A percentile compares a stretch with the other conserved stretches of the same genome.
These are phyloP conservation scores for Pinus albicaulis DNA, from an alignment of 75 land plant genomes.

Conservation along the genomic window DNA sequence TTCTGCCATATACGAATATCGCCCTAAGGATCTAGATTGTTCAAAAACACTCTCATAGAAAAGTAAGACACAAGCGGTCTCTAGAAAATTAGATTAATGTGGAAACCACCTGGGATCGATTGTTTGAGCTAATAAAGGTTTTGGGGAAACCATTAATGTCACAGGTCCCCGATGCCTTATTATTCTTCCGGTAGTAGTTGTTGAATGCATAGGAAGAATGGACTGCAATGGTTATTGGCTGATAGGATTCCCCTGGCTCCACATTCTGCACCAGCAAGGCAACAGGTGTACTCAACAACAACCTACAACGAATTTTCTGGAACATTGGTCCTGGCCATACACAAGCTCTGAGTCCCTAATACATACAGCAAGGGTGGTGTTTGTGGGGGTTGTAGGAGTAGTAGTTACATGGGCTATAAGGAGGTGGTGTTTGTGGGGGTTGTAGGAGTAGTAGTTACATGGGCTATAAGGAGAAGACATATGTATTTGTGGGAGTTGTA, in stretches of 20 bases:
- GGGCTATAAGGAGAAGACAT: background rate
- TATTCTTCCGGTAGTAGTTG: conserved; percentile 34
- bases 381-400: background rate
- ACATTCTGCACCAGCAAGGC: conserved; percentile 33
- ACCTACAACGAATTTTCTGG: conserved; percentile 8
- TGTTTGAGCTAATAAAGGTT: no score
- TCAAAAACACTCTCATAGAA: no score
- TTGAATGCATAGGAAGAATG: conserved; percentile 48
- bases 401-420: background rate
- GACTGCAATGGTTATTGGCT: conserved; percentile 19
- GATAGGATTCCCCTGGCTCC: conserved; percentile 15
- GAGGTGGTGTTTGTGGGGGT: background rate
- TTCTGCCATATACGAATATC: no score
- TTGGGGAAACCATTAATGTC: conserved; percentile 22
- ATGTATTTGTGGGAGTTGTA: background rate
- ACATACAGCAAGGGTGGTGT: background rate
- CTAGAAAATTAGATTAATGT: no score
- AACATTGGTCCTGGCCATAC: conserved; percentile 29
- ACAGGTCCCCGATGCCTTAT: conserved; percentile 26
- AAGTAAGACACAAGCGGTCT: no score
- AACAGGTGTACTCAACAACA: conserved; percentile 36
- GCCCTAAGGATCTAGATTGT: no score
- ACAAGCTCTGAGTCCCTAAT: conserved; percentile 12
- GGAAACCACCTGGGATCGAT: conserved; percentile 1
- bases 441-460: background rate